Percentiles rank a stretch among this genome's conserved stretches.
Conservation (phyloP, 2,329 filamentous ascomycete species). For the Amylocarpus encephaloides region DNA sequence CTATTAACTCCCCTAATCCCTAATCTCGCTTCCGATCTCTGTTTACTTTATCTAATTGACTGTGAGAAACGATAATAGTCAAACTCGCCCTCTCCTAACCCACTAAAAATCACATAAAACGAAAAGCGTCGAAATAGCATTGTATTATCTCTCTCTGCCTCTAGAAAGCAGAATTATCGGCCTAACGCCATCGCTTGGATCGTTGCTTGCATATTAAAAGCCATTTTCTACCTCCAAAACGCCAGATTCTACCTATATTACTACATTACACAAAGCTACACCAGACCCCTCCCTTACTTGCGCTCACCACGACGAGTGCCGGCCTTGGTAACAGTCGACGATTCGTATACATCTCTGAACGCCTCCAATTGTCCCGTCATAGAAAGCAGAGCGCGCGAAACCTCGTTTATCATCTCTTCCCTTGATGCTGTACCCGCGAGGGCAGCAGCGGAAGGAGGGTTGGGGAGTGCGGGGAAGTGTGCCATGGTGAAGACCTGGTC, state of each 20-base stretch:
- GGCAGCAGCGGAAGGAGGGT: constrained; percentile 22
- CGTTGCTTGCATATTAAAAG: too few species aligned
- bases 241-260: not conserved
- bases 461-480: constrained; percentile 20
- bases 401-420: constrained; percentile 25
- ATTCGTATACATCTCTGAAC: constrained; percentile 24
- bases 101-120: too few species aligned
- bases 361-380: constrained; percentile 23
- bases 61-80: not conserved
- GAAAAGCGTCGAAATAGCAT: too few species aligned
- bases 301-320: not conserved
- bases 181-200: too few species aligned
- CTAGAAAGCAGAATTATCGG: too few species aligned
- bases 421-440: constrained; percentile 23
- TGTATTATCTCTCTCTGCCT: too few species aligned
- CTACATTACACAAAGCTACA: too few species aligned
- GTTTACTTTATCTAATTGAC: not conserved
- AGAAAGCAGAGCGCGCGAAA: constrained; percentile 20
- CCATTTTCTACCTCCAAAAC: not conserved
- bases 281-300: too few species aligned
- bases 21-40: not conserved
- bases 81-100: too few species aligned
- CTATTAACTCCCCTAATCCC: not conserved
- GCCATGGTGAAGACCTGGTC: constrained; percentile 12
- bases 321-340: constrained; percentile 5